These are phyloP conservation scores for Aphanomyces invadans DNA, from an alignment of 352 stramenopile genomes.

Conservation along the genomic window DNA sequence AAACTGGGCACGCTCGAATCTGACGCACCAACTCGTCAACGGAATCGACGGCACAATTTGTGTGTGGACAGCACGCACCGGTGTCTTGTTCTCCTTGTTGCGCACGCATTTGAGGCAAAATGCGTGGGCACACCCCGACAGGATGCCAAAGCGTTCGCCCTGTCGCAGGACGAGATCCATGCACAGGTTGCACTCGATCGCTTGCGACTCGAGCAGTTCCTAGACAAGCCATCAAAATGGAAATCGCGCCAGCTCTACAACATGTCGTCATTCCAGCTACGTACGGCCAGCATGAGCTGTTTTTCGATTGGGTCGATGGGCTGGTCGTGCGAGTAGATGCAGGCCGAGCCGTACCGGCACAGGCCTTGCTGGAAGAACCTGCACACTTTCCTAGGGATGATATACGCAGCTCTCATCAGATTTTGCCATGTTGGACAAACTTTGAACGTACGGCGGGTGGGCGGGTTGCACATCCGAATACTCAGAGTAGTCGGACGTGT, in stretches of 20 bases:
- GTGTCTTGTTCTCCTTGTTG: slow-evolving; percentile 29
- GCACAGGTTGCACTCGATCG: slow-evolving; percentile 81
- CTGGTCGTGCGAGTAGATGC: slow-evolving; percentile 68
- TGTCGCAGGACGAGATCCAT: slow-evolving; percentile 70
- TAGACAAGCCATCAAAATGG: slow-evolving; percentile 44
- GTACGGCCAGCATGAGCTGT: slow-evolving; percentile 9
- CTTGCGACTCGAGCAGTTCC: slow-evolving; percentile 53
- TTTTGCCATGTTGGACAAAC: too few species aligned
- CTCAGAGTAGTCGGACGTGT: slow-evolving; percentile 27
- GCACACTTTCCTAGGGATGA: slow-evolving; percentile 51
- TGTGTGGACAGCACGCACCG: not conserved
- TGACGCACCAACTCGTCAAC: too few species aligned
- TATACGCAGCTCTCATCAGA: slow-evolving; percentile 1
- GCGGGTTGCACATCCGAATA: slow-evolving; percentile 34
- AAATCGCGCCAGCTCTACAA: too few species aligned
- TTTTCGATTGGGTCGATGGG: slow-evolving; percentile 34
- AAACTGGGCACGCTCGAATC: slow-evolving; percentile 69
- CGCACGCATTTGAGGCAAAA: slow-evolving; percentile 80
- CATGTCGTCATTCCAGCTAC: too few species aligned
- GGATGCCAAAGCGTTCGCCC: slow-evolving; percentile 69
- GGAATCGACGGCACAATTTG: not conserved
- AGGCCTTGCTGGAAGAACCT: slow-evolving; percentile 74
- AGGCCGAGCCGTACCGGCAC: slow-evolving; percentile 72
- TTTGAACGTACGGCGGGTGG: slow-evolving; percentile 56
- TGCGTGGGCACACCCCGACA: slow-evolving; percentile 70